Evolutionary conservation across 768 basidiomycete species (phyloP), one percentile per base, ranked within the genome.

Genomic region (Boletellus sp.): DNA sequence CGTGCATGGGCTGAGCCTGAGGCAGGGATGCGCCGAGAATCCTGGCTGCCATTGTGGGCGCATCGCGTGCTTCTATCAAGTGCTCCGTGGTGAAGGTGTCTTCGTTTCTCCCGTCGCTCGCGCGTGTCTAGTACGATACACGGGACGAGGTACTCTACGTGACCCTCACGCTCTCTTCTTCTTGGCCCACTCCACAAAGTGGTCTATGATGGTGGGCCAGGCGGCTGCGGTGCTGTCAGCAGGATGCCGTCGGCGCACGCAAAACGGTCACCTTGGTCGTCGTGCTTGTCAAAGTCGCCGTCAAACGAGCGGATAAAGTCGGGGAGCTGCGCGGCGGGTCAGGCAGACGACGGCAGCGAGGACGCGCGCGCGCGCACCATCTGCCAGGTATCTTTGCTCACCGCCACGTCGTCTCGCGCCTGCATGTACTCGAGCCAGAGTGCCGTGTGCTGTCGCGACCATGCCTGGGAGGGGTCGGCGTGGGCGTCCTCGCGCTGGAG

Each of bases 181-280:
- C 62, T 76, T 81, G 35, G 81, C 85, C 60, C 75, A 85, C 47
- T 77, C 81, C 15, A 90, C 88, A 58, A 90, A 92, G 45, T 89
- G 87, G 58, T 94, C 90, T 54, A 93, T 87, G 20, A 84, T 78
- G 33, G 89, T 90, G 5, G 90, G 90, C 90, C 90, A 93, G 2
- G 91, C 86, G 41, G 79, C 90, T 90, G 60, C 35, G 32, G 54
- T 35, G 52, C 48, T 10, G 44, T 54, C 17, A 50, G 17, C 41
- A 1, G 11, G 38, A 37, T 11, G 39, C 13, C 6, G 41, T 37
- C 19, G n/a, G n/a, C n/a, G n/a, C n/a, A n/a, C n/a, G n/a, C n/a
- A n/a, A 37, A 24, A 22, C 17, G 19, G 43, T 38, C 53, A 88
- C 90, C 87, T 74, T 91, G 86, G 56, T 76, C 70, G 62, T 92